Evolutionary conservation across 1,139 yeast species (phyloP).

Genomic region (Saccharomycopsis crataegensis): DNA sequence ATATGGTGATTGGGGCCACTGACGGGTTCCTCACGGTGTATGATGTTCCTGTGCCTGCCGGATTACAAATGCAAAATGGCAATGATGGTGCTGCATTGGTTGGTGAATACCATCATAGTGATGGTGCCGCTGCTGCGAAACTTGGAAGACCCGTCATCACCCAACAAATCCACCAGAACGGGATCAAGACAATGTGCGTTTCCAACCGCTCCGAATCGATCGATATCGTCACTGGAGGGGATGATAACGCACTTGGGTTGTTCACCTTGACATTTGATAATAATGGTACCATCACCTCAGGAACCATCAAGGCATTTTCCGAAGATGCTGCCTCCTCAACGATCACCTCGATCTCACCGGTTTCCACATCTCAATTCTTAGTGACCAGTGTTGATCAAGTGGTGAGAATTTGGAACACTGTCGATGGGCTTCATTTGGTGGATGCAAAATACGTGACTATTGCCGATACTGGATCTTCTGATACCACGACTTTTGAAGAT

Average conservation of each 20-base stretch:
- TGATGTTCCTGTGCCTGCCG: not conserved
- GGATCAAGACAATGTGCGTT: constrained; percentile 51
- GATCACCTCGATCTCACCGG: constrained; percentile 53
- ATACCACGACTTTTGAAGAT: constrained; percentile 25
- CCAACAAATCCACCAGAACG: constrained; percentile 72
- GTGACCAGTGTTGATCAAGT: constrained; percentile 77
- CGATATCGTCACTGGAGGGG: constrained; percentile 73
- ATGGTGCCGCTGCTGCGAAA: not conserved
- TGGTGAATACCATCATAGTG: not conserved
- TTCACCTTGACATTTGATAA: constrained; percentile 31
- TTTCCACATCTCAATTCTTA: constrained; percentile 28
- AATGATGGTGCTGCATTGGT: not conserved
- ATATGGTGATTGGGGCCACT: constrained; percentile 53
- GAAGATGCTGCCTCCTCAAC: constrained; percentile 78
- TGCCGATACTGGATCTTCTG: constrained; percentile 83
- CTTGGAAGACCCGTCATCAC: constrained; percentile 27
- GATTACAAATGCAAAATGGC: constrained; percentile 4
- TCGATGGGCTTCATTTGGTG: constrained; percentile 30
- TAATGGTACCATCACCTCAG: not conserved
- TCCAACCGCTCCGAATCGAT: constrained; percentile 16
- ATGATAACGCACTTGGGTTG: constrained; percentile 69
- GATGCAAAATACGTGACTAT: constrained; percentile 62
- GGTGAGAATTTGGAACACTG: constrained; percentile 52
- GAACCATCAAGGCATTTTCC: constrained; percentile 27
- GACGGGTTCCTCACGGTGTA: constrained; percentile 69